Conservation (phyloP, 441 rosid species). For the Rhodomyrtus psidioides region DNA sequence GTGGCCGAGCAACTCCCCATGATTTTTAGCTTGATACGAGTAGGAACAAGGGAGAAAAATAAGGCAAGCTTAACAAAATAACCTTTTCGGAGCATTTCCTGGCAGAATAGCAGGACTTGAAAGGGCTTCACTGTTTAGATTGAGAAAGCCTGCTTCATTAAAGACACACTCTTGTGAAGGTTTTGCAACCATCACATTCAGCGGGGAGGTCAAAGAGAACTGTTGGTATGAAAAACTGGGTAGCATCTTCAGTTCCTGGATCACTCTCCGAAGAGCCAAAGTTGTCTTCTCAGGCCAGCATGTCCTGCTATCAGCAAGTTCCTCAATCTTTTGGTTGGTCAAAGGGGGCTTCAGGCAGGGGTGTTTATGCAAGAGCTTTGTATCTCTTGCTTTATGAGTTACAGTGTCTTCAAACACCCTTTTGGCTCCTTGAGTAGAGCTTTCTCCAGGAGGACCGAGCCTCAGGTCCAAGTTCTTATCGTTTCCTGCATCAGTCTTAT, state of each 20-base stretch:
- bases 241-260: not conserved
- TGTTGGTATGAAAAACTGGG: not conserved
- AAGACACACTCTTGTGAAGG: not conserved
- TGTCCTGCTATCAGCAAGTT: not conserved
- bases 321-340: not conserved
- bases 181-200: not conserved
- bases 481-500: not conserved
- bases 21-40: not conserved
- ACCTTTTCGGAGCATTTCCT: slow-evolving; percentile 15
- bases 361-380: not conserved
- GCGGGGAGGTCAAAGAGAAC: not conserved
- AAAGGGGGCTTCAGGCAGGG: not conserved
- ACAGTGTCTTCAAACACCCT: slow-evolving; percentile 15
- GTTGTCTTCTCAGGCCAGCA: not conserved
- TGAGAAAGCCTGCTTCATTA: not conserved
- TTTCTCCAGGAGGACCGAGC: slow-evolving; percentile 36
- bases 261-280: not conserved
- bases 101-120: not conserved
- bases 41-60: not conserved
- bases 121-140: not conserved
- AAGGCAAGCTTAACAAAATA: not conserved
- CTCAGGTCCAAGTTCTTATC: slow-evolving; percentile 31
- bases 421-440: slow-evolving; percentile 18
- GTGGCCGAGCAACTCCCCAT: not conserved
- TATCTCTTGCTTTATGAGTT: not conserved